phyloP scores from a whole-genome alignment of 352 stramenopile species.

The Phytophthora macrochlamydospora region DNA sequence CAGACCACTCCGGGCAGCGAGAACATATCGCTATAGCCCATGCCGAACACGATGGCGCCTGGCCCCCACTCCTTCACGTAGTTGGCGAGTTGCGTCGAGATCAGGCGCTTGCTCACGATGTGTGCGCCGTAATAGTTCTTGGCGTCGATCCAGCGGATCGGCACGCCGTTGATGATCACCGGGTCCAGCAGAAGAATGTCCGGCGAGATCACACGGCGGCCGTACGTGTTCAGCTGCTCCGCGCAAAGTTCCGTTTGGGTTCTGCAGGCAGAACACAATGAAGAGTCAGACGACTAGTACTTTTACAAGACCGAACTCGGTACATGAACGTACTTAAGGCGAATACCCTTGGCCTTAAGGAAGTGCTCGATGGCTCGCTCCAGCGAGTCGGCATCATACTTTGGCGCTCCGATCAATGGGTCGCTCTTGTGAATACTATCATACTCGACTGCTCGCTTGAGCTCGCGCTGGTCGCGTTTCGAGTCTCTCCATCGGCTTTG shows the following conservation, averaged over 20 bases:
- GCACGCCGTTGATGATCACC: conserved; percentile 82
- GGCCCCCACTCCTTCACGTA: conserved; percentile 90
- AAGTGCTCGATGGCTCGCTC: conserved; percentile 80
- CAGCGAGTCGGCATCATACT: conserved; percentile 78
- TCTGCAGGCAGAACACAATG: conserved; percentile 29
- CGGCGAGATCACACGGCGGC: conserved; percentile 77
- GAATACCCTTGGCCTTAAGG: conserved; percentile 71
- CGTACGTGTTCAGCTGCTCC: conserved; percentile 69
- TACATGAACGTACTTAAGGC: conserved; percentile 61
- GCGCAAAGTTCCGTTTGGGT: conserved; percentile 73
- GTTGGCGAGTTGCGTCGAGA: conserved; percentile 78
- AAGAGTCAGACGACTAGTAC: not conserved
- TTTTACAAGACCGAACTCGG: too few relatives aligned
- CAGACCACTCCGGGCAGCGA: conserved; percentile 80
- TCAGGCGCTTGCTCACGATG: conserved; percentile 87
- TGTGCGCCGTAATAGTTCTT: conserved; percentile 92
- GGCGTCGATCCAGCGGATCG: conserved; percentile 87
- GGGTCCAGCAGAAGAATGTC: conserved; percentile 84
- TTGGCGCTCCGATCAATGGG: conserved; percentile 68
- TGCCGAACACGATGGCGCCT: conserved; percentile 84
- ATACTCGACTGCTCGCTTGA: conserved; percentile 74
- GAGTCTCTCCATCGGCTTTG: conserved; percentile 51
- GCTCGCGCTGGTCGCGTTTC: conserved; percentile 74
- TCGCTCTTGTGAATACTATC: conserved; percentile 89
- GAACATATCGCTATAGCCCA: conserved; percentile 90